These are phyloP conservation scores for Debaryomycetaceae sp. DNA, from an alignment of 1,139 yeast genomes.

Conservation along the genomic window DNA sequence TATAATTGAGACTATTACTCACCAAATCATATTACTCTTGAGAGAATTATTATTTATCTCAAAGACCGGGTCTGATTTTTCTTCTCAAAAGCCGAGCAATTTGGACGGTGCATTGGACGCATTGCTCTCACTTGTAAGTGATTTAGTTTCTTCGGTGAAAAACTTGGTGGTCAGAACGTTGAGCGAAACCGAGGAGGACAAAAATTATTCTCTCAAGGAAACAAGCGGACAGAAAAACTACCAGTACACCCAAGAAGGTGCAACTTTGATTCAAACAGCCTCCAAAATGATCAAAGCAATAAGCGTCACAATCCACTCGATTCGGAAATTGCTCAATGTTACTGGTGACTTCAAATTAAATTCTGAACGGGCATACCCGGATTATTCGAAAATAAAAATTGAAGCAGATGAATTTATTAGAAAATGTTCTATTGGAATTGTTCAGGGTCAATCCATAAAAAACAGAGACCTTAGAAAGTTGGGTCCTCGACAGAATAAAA, in stretches of 20 bases:
- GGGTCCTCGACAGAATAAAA: constrained; percentile 1
- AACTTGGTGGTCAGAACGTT: constrained; percentile 54
- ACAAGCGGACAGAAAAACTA: constrained; percentile 26
- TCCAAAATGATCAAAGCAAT: constrained; percentile 63
- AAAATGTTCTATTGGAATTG: constrained; percentile 61
- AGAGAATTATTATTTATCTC: constrained; percentile 64
- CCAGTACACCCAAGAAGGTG: constrained; percentile 64
- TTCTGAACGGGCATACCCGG: constrained; percentile 66
- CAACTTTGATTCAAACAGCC: constrained; percentile 57
- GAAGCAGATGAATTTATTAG: constrained; percentile 62
- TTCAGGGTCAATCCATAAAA: constrained; percentile 38
- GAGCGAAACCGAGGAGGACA: constrained; percentile 34
- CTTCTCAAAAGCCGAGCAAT: constrained; percentile 39
- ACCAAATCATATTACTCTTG: constrained; percentile 61
- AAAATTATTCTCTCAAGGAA: constrained; percentile 9
- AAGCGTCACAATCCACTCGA: constrained; percentile 45
- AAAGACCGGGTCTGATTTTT: constrained; percentile 48
- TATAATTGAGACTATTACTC: constrained; percentile 59
- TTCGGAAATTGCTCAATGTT: constrained; percentile 39
- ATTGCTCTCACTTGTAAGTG: constrained; percentile 58
- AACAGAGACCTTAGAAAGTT: constrained; percentile 19
- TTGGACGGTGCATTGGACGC: constrained; percentile 57
- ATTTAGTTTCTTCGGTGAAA: constrained; percentile 62
- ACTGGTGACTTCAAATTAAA: constrained; percentile 75
- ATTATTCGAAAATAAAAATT: constrained; percentile 55